Percentiles rank a stretch among this genome's conserved stretches.
These are phyloP conservation scores for Truncatella angustata DNA, from an alignment of 2,329 filamentous ascomycete species.

Conservation along the genomic window DNA sequence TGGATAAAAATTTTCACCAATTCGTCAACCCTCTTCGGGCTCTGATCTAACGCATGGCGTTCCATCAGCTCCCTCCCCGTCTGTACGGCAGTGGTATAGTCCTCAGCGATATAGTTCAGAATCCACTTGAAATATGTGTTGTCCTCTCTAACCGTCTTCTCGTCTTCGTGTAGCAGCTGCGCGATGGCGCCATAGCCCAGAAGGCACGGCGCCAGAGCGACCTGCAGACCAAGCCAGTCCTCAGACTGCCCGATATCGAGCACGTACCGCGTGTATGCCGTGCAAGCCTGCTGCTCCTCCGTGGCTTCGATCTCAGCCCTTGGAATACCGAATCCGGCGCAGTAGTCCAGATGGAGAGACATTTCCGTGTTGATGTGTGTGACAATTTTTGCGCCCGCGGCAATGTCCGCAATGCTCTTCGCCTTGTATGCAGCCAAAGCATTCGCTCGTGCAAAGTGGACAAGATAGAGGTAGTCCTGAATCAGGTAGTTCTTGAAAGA, in stretches of 20 bases:
- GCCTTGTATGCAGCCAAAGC: slow-evolving; percentile 84
- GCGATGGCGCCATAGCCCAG: slow-evolving; percentile 87
- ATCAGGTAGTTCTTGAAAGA: slow-evolving; percentile 87
- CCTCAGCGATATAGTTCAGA: slow-evolving; percentile 78
- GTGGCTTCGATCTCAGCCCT: slow-evolving; percentile 69
- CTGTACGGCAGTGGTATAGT: slow-evolving; percentile 72
- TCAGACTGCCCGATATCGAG: slow-evolving; percentile 85
- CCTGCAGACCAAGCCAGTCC: slow-evolving; percentile 83
- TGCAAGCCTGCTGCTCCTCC: slow-evolving; percentile 66
- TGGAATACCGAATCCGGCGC: slow-evolving; percentile 74
- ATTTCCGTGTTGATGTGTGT: slow-evolving; percentile 78
- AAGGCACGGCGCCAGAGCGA: slow-evolving; percentile 82
- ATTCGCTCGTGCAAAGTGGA: slow-evolving; percentile 87
- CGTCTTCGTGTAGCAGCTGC: slow-evolving; percentile 62
- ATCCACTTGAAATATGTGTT: slow-evolving; percentile 92
- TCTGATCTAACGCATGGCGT: slow-evolving; percentile 69
- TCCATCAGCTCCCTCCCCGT: slow-evolving; percentile 74
- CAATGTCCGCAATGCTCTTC: slow-evolving; percentile 70
- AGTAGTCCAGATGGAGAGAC: slow-evolving; percentile 78
- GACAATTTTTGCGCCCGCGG: slow-evolving; percentile 69
- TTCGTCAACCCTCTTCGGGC: slow-evolving; percentile 74
- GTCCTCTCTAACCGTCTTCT: slow-evolving; percentile 53
- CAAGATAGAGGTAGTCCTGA: slow-evolving; percentile 89
- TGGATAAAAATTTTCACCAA: slow-evolving; percentile 81
- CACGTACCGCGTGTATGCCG: slow-evolving; percentile 78